Evolutionary conservation across 2,329 filamentous ascomycete species (phyloP), one percentile per base, ranked within the genome.

Genomic region (Pseudocercospora cruenta): DNA sequence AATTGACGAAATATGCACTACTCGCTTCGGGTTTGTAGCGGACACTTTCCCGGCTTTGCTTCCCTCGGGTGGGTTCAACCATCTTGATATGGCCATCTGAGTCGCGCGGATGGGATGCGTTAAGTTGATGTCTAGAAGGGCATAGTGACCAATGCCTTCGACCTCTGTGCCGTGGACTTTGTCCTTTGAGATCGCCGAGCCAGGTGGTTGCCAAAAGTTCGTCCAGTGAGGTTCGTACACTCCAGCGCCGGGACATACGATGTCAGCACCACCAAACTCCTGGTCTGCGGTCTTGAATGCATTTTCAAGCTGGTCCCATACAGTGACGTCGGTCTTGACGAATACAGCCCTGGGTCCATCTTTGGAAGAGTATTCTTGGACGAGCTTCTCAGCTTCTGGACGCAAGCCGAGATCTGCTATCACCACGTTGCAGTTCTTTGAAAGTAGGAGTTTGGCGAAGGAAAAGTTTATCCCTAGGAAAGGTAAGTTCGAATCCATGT

Each of bases 121-220:
- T 63, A 83, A 21, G 65, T 84, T 84, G 71, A 84, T 80, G 65
- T 84, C 82, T 1, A 84, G 67, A 6, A 70, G 69, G 28, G 74
- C 73, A 68, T 81, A 81, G 33, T 78, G 74, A 12, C 75, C 75
- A 22, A 76, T 19, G 4, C 71, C 74, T n/a, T 69, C 43, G 3
- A 71, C 71, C 12, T 71, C 49, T 7, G 71, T 68, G 14, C 76
- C 75, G 31, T 73, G 68, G 6, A 69, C 39, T 0, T 66, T 60
- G 63, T 83, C 82, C 62, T 73, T 79, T 1, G 77, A 76, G 31
- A 69, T 69, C 0, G 69, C 55, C 0, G 70, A 73, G 12, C 82
- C 82, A 0, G 82, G 82, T 0, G 82, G 82, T 62, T 81, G 76
- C 82, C 82, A 84, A 74, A 84, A 84, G 71, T 82, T 83, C 63